These are phyloP conservation scores for Cryphonectria nitschkei DNA, from an alignment of 2,329 filamentous ascomycete species.

Conservation along the genomic window DNA sequence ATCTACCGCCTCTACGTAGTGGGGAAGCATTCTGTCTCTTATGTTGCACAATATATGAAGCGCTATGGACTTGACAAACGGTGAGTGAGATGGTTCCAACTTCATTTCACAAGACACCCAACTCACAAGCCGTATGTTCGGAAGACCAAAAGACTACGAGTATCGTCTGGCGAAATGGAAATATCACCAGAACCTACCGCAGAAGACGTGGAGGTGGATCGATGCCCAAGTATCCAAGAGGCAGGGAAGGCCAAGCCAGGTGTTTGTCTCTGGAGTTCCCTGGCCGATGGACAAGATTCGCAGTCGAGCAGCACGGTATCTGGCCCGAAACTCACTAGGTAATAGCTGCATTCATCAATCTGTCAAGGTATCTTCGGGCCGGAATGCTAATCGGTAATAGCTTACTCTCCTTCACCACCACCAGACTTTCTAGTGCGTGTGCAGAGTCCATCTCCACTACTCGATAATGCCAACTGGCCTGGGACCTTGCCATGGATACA, in stretches of 20 bases:
- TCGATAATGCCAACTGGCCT: background rate
- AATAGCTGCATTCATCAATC: too few relatives aligned
- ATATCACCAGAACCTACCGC: background rate
- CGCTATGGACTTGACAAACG: background rate
- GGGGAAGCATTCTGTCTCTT: accelerated
- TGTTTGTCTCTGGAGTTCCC: background rate
- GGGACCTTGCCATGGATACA: slow-evolving; percentile 8
- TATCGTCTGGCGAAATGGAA: slow-evolving; percentile 7
- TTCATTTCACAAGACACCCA: background rate
- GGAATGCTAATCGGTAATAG: background rate
- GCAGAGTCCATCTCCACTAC: slow-evolving; percentile 6
- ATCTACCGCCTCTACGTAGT: background rate
- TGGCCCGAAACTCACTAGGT: background rate
- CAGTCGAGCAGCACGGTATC: background rate
- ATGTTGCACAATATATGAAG: background rate
- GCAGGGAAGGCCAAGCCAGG: background rate
- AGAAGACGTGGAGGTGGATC: background rate
- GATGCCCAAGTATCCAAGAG: background rate
- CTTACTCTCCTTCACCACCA: accelerated
- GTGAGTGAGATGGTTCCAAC: background rate
- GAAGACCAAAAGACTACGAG: slow-evolving; percentile 14
- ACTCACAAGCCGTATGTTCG: too few relatives aligned
- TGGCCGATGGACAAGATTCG: background rate
- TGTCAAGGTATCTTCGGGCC: accelerated
- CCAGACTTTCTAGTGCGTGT: slow-evolving; percentile 2